These are phyloP conservation scores for Acer yangbiense DNA, from an alignment of 345 rosid genomes.

Conservation along the genomic window DNA sequence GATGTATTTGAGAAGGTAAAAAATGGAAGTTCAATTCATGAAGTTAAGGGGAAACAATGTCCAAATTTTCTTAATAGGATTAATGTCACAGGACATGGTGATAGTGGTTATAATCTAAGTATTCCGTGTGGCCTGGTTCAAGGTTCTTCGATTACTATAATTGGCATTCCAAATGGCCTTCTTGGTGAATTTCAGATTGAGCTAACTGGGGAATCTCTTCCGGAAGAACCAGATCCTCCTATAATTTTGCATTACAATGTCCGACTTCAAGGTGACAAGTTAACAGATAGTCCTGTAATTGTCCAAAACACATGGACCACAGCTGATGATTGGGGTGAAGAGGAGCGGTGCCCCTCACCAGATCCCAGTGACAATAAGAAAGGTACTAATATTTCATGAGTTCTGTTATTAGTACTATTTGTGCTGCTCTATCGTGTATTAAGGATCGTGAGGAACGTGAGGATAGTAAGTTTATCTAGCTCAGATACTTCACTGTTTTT, in stretches of 20 bases:
- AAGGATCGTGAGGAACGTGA: too few species aligned
- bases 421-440: too few species aligned
- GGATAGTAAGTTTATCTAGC: too few species aligned
- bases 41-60: conserved; percentile 34
- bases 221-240: conserved; percentile 50
- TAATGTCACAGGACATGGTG: conserved; percentile 25
- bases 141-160: conserved; percentile 45
- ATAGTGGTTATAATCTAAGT: conserved; percentile 25
- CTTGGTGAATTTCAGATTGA: conserved; percentile 46
- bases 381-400: conserved; percentile 26
- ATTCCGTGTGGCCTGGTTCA: conserved; percentile 50
- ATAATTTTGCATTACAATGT: conserved; percentile 47
- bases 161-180: conserved; percentile 47
- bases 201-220: conserved; percentile 40
- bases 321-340: conserved; percentile 51
- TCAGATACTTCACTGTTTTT: too few species aligned
- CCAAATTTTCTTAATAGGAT: conserved; percentile 40
- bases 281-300: conserved; percentile 48
- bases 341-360: conserved; percentile 48
- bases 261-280: conserved; percentile 41
- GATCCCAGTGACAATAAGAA: conserved; percentile 33
- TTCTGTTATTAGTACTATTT: background rate
- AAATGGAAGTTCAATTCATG: conserved; percentile 28
- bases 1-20: conserved; percentile 32
- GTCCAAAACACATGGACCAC: conserved; percentile 52